Base-by-base conservation (phyloP, 208 protist species). In the Wallacemonas rigidus region DNA sequence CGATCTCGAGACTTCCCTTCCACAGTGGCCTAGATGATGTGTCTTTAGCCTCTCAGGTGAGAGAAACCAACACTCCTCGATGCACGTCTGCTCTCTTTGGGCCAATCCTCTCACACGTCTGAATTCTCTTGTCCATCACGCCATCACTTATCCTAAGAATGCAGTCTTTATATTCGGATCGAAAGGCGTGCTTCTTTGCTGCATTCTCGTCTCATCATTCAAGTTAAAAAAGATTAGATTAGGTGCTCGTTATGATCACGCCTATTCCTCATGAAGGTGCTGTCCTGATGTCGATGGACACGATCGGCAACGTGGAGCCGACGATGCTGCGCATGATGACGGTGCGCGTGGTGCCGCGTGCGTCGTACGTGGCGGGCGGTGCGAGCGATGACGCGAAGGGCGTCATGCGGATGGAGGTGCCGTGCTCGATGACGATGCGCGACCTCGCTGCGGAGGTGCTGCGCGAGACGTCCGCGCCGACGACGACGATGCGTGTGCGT, bases 271-370 rank as follows among this genome's bases (percentile, higher is more conserved):
- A 1, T 45, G 64, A 6, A 14, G 26, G 2, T 5, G 6, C 36
- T 43, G 64, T 38, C 6, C 17, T 44, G 5, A 9, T 69, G 64
- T 40, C 35, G 36, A 69, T 69, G 64, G 50, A 55, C 35, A 43
- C 38, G 14, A 15, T 48, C 17, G 41, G 43, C 60, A 44, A 65
- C 56, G 15, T 62, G 60, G 60, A 65, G 60, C 38, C 60, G 41
- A 65, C 60, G 60, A 36, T 35, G 38, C 36, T 69, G 64, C 64
- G 64, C 64, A 69, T 69, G 64, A 6, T 69, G 51, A 55, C 35
- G 11, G 51, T 69, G 45, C 47, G 64, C 5, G 38, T 69, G 5
- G 17, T 69, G 50, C 50, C 45, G 5, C 51, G 64, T 36, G 64
- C 43, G 50, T 58, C 51, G 64, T 69, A 69, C 50, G 50, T 45